Evolutionary conservation across 495 filamentous ascomycete genomes (phyloP).

Genomic region (Letharia lupina): DNA sequence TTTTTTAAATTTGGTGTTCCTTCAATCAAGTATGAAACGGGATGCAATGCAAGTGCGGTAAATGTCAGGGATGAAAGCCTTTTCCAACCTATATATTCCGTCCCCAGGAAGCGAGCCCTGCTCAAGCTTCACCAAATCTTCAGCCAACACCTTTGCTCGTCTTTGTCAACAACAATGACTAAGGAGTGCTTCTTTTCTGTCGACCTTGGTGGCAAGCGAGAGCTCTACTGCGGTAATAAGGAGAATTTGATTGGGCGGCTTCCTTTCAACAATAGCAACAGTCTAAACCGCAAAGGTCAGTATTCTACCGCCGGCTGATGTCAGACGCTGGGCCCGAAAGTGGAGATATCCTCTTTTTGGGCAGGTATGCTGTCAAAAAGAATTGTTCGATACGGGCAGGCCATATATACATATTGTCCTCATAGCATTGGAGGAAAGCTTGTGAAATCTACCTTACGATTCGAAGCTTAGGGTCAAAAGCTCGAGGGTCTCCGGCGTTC

Average conservation of each 20-base stretch:
- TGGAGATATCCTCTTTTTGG: not conserved
- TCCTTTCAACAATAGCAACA: not conserved
- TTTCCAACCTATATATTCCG: not conserved
- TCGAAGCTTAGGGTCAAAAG: not conserved
- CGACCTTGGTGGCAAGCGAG: not conserved
- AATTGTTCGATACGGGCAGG: not conserved
- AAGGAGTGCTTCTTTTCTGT: not conserved
- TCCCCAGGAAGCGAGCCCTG: not conserved
- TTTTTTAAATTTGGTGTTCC: not conserved
- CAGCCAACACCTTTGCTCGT: not conserved
- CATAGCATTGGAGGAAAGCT: not conserved
- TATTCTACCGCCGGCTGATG: not conserved
- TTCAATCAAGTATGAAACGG: not conserved
- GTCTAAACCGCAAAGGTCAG: not conserved
- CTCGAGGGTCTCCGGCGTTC: not conserved
- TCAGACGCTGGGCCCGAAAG: not conserved
- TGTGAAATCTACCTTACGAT: not conserved
- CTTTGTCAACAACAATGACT: constrained; percentile 3
- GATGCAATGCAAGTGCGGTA: not conserved
- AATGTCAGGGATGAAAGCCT: not conserved
- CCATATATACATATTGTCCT: not conserved
- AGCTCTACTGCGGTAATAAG: not conserved
- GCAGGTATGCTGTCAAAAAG: not conserved
- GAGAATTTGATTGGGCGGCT: not conserved
- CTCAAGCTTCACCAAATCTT: not conserved